Evolutionary conservation across 1,139 yeast genomes (phyloP), one percentile per base, ranked within the genome.

Genomic region (Magnusiomyces ingens): DNA sequence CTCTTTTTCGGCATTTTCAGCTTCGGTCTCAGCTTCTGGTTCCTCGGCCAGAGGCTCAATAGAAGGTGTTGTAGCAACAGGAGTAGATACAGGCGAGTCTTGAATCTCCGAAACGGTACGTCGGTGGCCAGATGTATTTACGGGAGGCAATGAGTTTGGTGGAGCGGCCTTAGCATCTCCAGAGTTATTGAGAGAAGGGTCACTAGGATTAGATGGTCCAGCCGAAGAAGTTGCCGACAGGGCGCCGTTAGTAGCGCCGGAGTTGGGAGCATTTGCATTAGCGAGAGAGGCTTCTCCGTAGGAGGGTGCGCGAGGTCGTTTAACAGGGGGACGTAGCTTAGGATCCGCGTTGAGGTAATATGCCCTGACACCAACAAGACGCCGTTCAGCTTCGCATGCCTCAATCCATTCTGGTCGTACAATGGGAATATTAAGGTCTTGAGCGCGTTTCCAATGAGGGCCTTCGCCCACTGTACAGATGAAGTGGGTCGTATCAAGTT

Each of bases 331-430:
- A 43, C 70, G 57, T 51, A 61, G 53, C 47, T 64, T 65, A 17
- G 74, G 74, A 52, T 71, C 74, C 1, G 73, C 74, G 45, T 68
- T 72, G 68, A 71, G 56, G 56, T 71, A 71, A 58, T 70, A 71
- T 59, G 89, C 90, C 62, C 96, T 78, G 13, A 94, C 99, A 32
- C 98, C 96, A 45, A 91, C 95, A 57, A 93, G 82, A 64, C 97
- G 74, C 61, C 95, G 80, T 64, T 91, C 98, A 49, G 79, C 71
- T 64, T 89, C 95, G 73, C 99, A 93, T 0, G 97, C 97, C 69
- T 87, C 85, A 55, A 93, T 75, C 98, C 98, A 93, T 67, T 93
- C 98, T 0, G 99, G 99, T 67, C 96, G 80, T 29, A 93, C 93
- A 45, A 93, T 81, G 2, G 99, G 99, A 55, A 93, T 90, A 67